Conservation (phyloP, 75 land plant genomes). For the Cryptomeria japonica region DNA sequence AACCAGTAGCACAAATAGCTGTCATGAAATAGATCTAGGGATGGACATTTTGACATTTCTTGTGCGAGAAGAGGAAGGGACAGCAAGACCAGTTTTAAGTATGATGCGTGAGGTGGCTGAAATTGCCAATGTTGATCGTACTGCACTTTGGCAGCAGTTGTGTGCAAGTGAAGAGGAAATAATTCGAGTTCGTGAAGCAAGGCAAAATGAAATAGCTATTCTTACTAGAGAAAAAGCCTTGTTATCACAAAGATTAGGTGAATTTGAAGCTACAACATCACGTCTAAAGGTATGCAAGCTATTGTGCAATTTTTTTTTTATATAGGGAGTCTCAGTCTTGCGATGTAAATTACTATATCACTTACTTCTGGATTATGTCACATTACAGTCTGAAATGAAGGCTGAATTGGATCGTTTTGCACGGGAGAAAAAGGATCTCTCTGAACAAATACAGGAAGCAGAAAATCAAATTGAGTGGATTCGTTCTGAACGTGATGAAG, state of each 20-base stretch:
- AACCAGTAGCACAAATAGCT: constrained; percentile 53
- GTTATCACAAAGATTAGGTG: constrained; percentile 60
- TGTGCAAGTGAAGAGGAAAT: constrained; percentile 84
- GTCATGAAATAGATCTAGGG: constrained; percentile 66
- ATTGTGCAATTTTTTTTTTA: neutral
- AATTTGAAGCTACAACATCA: constrained; percentile 61
- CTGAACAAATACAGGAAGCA: constrained; percentile 76
- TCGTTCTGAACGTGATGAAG: constrained; percentile 86
- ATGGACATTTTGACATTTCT: constrained; percentile 80
- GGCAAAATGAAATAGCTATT: constrained; percentile 54
- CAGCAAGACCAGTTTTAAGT: constrained; percentile 76
- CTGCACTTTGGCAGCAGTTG: constrained; percentile 80
- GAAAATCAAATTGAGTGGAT: constrained; percentile 96
- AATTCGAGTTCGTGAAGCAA: constrained; percentile 58
- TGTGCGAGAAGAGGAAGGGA: constrained; percentile 81
- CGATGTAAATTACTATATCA: constrained; percentile 5
- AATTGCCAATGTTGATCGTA: constrained; percentile 83
- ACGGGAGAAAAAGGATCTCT: constrained; percentile 79
- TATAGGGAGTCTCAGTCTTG: neutral
- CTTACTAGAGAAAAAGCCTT: constrained; percentile 65
- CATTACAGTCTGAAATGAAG: constrained; percentile 72
- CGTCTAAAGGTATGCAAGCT: constrained; percentile 75
- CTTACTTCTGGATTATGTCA: neutral
- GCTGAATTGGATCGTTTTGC: constrained; percentile 74
- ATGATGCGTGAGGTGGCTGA: constrained; percentile 93